A percentile compares a stretch with the other conserved stretches of the same genome.
These are phyloP conservation scores for Anisogramma anomala DNA, from an alignment of 2,329 filamentous ascomycete genomes.

Conservation along the genomic window DNA sequence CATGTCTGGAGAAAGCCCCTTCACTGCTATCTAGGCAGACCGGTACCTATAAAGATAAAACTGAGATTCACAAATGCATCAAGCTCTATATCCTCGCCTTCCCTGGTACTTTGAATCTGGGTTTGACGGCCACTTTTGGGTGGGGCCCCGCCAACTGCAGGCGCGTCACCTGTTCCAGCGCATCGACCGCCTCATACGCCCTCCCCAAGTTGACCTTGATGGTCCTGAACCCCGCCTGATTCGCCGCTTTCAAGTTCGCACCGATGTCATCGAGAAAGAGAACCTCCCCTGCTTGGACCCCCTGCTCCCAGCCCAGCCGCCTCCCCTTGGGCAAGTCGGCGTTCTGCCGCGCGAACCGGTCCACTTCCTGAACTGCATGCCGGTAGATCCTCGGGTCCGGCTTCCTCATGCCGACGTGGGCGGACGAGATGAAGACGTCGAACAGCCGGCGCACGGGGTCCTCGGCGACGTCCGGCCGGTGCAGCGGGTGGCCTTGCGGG, in stretches of 20 bases:
- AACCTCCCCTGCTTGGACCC: slow-evolving; percentile 54
- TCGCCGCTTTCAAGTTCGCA: slow-evolving; percentile 76
- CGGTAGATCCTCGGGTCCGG: slow-evolving; percentile 75
- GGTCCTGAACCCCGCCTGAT: slow-evolving; percentile 62
- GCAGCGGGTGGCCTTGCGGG: slow-evolving; percentile 59
- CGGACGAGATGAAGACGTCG: slow-evolving; percentile 78
- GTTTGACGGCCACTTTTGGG: slow-evolving; percentile 36
- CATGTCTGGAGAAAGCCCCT: too few relatives aligned
- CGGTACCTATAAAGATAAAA: too few relatives aligned
- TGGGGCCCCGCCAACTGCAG: slow-evolving; percentile 47
- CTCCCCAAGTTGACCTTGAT: slow-evolving; percentile 74
- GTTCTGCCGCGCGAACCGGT: slow-evolving; percentile 48
- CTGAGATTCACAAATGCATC: too few relatives aligned
- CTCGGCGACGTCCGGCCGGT: slow-evolving; percentile 37
- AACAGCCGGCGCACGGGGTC: slow-evolving; percentile 58
- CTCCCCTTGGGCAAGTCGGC: slow-evolving; percentile 28
- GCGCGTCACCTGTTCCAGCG: slow-evolving; percentile 66
- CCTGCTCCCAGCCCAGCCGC: slow-evolving; percentile 33
- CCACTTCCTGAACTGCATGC: slow-evolving; percentile 55
- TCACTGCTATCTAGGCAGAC: too few relatives aligned
- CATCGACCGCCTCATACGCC: slow-evolving; percentile 68
- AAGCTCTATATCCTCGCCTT: slow-evolving; percentile 33
- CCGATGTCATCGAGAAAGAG: slow-evolving; percentile 93
- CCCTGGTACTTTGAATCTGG: slow-evolving; percentile 20
- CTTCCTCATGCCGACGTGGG: slow-evolving; percentile 79